Conservation (phyloP, 2,329 filamentous ascomycete genomes). For the Pyricularia sp. region DNA sequence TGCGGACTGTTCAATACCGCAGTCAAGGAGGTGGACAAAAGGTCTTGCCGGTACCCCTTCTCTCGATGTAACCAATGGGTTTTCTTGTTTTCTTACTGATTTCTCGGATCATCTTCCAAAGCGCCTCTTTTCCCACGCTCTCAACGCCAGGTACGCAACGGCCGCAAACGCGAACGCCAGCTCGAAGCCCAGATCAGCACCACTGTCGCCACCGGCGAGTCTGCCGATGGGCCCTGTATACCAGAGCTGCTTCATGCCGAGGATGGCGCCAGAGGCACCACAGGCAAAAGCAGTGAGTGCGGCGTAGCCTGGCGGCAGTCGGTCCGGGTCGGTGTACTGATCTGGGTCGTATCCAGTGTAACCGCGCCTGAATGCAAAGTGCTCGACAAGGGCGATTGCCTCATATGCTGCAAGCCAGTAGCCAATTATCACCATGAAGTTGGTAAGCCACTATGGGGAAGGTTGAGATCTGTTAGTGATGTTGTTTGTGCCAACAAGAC, state of each 20-base stretch:
- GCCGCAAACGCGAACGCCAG: constrained; percentile 34
- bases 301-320: constrained; percentile 22
- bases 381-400: constrained; percentile 22
- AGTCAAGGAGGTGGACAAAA: no score
- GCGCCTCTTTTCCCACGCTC: constrained; percentile 27
- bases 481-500: neutral
- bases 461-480: neutral
- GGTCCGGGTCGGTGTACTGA: constrained; percentile 29
- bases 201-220: constrained; percentile 30
- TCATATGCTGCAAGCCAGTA: constrained; percentile 32
- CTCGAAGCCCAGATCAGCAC: constrained; percentile 49
- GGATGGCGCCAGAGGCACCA: constrained; percentile 35
- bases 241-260: constrained; percentile 49
- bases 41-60: neutral
- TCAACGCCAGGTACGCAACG: constrained; percentile 35
- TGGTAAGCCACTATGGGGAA: constrained; percentile 18
- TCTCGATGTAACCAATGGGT: neutral
- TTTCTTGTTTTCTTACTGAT: neutral
- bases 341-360: constrained; percentile 29
- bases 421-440: constrained; percentile 25
- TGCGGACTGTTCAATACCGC: neutral
- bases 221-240: constrained; percentile 47
- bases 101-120: neutral
- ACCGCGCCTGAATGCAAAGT: constrained; percentile 30
- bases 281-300: constrained; percentile 14